Base-by-base conservation (phyloP, 2,329 filamentous ascomycete species). In the Calycina herbarum region DNA sequence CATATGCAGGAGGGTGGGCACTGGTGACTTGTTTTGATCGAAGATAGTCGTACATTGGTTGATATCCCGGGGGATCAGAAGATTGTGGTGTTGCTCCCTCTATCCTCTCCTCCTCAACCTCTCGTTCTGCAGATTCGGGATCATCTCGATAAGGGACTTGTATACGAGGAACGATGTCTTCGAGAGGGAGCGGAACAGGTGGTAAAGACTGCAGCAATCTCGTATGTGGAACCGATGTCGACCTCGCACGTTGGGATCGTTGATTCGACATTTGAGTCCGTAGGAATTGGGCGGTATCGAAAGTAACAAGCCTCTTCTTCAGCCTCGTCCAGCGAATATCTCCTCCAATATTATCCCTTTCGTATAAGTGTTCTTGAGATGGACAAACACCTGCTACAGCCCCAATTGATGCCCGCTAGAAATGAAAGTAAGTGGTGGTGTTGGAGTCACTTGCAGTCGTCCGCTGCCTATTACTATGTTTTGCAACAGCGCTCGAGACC, bases 21-120 rank as follows among this genome's bases (percentile, higher is more conserved):
- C 48, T 61, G 24, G 63, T 61, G 17, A 64, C 40, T 31, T 65
- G 59, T 31, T 66, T 70, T 13, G 69, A 66, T 40, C 73, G 67
- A 4, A 75, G 66, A 57, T 75, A 75, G 57, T 75, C 72, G 66
- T 73, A 70, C 73, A 75, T 75, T 1, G 73, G 72, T 60, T 72
- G 69, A 54, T 75, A 75, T 38, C 62, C 64, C 15, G 73, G 73
- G 59, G 73, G 73, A 7, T 65, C 45, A 33, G 27, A 29, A 42
- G 57, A 35, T 61, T 29, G 54, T 61, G 35, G 31, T 27, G 13
- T 61, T 58, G 57, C 29, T 17, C 7, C 35, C 56, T 40, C 57
- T 38, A 17, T 17, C 60, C 13, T n/a, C 35, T 54, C 33, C n/a
- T 58, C 66, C 38, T 11, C 48, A 20, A 24, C 20, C 8, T 64